Evolutionary conservation across 345 rosid genomes (phyloP), one percentile per base, ranked within the genome.

Genomic region (Hypericum perforatum): DNA sequence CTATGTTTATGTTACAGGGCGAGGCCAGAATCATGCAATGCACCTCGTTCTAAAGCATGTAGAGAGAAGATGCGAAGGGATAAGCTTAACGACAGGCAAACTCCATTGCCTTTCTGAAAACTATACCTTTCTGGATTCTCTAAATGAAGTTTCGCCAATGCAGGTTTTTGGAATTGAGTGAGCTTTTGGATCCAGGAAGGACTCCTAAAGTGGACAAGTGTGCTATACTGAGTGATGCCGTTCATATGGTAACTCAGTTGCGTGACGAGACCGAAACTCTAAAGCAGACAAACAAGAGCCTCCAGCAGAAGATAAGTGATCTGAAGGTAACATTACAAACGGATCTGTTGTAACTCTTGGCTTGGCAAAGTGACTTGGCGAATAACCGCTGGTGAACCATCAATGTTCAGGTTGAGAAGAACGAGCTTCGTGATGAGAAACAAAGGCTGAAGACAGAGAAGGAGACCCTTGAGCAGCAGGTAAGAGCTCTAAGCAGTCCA

Each of bases 121-220:
- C 49, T 38, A 46, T 36, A n/a, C 22, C 42, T 8, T 36, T 11
- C 8, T 16, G 7, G n/a, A n/a, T n/a, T 60, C 49, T 59, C 15
- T 22, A 59, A 48, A 41, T 58, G 15, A 9, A 45, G 22, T 47
- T 52, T 53, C 53, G 5, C 53, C 41, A 32, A 22, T 22, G 32
- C 56, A 72, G 74, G 63, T 69, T 73, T 59, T 38, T 73, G 63
- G 77, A 73, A 42, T 58, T 68, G 64, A 53, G 63, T 39, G 60
- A 68, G 9, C 29, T 73, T 51, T 49, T 73, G 53, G 73, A 73
- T 50, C 70, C 73, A 3, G 73, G 64, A 37, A 73, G 62, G 52
- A 64, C 65, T 22, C 72, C 67, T 22, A 73, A 64, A 51, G 29
- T 45, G 13, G 77, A 68, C 63, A 73, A 73, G 52, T 70, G 63